Conservation (phyloP, 495 filamentous ascomycete genomes). For the Cladorrhinum samala region DNA sequence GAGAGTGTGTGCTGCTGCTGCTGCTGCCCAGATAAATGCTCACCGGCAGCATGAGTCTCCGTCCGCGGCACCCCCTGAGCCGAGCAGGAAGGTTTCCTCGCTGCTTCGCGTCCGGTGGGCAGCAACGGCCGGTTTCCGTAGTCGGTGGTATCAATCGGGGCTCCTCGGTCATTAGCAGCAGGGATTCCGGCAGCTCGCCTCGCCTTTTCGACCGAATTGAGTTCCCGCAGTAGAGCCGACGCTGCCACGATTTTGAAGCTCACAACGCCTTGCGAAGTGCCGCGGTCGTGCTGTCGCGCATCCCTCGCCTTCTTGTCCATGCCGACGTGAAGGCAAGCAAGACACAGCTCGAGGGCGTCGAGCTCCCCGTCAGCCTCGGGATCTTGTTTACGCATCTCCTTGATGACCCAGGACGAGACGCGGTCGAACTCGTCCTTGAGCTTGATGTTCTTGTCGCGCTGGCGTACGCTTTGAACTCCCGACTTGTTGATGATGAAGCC, state of each 20-base stretch:
- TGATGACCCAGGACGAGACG: slow-evolving; percentile 40
- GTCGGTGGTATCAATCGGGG: no score
- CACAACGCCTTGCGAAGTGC: slow-evolving; percentile 16
- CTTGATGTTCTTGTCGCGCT: slow-evolving; percentile 54
- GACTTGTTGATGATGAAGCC: slow-evolving; percentile 64
- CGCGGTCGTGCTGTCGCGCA: slow-evolving; percentile 2
- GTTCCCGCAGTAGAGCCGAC: slow-evolving; percentile 31
- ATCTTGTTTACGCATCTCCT: slow-evolving; percentile 28
- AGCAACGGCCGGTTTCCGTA: no score
- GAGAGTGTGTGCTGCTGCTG: no score
- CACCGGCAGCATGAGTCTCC: no score
- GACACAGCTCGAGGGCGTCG: slow-evolving; percentile 32
- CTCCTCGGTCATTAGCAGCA: no score
- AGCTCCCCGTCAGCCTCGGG: not conserved
- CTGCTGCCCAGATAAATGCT: no score
- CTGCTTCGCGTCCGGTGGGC: no score
- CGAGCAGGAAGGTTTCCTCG: no score
- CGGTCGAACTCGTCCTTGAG: slow-evolving; percentile 59
- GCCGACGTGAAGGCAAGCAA: slow-evolving; percentile 33
- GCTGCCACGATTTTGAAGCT: slow-evolving; percentile 40
- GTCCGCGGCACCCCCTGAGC: no score
- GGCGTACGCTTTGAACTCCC: slow-evolving; percentile 50
- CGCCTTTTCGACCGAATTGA: slow-evolving; percentile 13
- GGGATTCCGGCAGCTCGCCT: not conserved
- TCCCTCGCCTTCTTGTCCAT: not conserved